Percentiles rank a stretch among this genome's conserved stretches.
Conservation (phyloP, 1,284 basidiomycete genomes). For the Irpex sp. region DNA sequence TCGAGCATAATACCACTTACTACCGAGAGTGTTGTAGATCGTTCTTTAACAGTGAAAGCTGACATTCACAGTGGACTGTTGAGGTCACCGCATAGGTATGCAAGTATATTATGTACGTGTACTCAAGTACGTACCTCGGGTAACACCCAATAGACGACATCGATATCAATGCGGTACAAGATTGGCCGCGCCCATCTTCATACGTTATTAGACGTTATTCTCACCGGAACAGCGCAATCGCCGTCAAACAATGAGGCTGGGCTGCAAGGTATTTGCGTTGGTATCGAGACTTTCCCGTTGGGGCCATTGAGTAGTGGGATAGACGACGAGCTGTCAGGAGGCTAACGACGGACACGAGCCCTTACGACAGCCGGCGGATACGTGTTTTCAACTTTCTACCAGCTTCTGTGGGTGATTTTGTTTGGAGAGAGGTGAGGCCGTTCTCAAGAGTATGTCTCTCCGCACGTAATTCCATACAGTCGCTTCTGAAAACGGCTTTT, state of each 20-base stretch:
- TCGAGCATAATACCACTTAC: no score
- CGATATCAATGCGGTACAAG: no score
- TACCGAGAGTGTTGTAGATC: no score
- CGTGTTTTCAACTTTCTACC: not conserved
- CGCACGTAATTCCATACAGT: not conserved
- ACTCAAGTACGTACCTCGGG: no score
- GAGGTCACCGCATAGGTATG: no score
- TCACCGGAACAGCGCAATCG: not conserved
- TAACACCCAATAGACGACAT: no score
- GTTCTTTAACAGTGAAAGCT: no score
- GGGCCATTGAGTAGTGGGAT: not conserved
- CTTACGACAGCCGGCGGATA: not conserved
- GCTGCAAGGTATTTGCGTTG: not conserved
- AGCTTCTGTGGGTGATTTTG: not conserved
- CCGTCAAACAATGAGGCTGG: not conserved
- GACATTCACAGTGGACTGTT: no score
- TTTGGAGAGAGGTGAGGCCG: not conserved
- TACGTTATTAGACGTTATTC: not conserved
- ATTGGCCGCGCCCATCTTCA: not conserved
- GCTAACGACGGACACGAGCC: not conserved
- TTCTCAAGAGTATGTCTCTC: not conserved
- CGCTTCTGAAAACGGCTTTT: not conserved
- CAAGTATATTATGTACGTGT: no score
- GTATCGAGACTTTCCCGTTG: not conserved
- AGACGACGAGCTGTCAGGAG: not conserved